A percentile compares a stretch with the other conserved stretches of the same genome.
phyloP scores from a whole-genome alignment of 108 stramenopile species.

The Nannochloropsis oceanica region DNA sequence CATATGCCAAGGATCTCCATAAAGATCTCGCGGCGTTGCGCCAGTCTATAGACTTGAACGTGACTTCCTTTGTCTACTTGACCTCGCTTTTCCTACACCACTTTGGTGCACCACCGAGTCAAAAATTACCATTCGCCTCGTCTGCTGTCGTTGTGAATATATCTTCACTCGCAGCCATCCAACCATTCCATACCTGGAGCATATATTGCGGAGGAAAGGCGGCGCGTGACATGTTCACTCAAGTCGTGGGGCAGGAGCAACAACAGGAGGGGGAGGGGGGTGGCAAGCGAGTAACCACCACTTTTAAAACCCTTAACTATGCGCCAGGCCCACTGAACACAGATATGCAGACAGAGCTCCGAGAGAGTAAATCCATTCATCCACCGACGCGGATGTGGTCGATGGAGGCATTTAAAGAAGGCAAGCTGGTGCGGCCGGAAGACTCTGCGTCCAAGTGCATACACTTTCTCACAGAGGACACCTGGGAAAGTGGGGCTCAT shows the following conservation, averaged over 20 bases:
- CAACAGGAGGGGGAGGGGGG: background rate
- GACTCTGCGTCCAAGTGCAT: constrained; percentile 34
- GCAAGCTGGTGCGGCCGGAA: constrained; percentile 10
- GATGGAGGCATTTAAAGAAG: constrained; percentile 1
- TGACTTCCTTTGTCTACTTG: constrained; percentile 28
- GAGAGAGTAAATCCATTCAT: background rate
- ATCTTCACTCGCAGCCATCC: constrained; percentile 34
- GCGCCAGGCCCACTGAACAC: constrained; percentile 40
- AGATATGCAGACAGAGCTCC: constrained; percentile 25
- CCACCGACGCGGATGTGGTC: background rate
- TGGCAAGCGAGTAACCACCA: constrained; percentile 22
- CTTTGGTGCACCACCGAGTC: constrained; percentile 1
- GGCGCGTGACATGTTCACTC: constrained; percentile 39
- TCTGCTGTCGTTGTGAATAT: constrained; percentile 16
- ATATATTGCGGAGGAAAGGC: constrained; percentile 37
- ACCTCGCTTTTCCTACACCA: constrained; percentile 22
- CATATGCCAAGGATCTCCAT: constrained; percentile 3
- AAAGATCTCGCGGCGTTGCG: background rate
- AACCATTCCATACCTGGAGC: constrained; percentile 32
- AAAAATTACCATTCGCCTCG: background rate
- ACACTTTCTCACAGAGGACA: background rate
- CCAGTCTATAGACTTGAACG: constrained; percentile 25
- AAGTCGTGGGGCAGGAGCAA: constrained; percentile 2
- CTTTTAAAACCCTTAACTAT: constrained; percentile 31
- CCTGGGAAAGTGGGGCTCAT: constrained; percentile 18